Conservation (phyloP, 2,329 filamentous ascomycete genomes). For the Aspergillus sergii region DNA sequence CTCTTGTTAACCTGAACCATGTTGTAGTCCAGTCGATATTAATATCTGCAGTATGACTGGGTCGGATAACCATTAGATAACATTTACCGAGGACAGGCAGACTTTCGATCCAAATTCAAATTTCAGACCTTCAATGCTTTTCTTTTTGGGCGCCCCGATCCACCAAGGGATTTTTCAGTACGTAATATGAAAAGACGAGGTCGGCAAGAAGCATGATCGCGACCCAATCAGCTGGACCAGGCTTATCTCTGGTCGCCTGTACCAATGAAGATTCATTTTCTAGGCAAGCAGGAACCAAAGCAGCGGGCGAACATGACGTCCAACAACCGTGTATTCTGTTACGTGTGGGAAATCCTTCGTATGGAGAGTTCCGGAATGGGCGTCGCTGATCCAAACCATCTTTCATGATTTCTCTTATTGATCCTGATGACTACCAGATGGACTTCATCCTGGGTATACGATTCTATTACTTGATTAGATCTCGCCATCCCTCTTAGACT, state of each 20-base stretch:
- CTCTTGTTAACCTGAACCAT: neutral
- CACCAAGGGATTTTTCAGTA: slow-evolving; percentile 25
- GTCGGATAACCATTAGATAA: slow-evolving; percentile 3
- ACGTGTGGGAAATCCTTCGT: slow-evolving; percentile 29
- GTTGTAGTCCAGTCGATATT: neutral
- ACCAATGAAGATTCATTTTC: slow-evolving; percentile 2
- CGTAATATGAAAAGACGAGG: slow-evolving; percentile 34
- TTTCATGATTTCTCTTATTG: slow-evolving; percentile 19
- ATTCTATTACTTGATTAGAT: slow-evolving; percentile 11
- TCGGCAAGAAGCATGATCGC: slow-evolving; percentile 18
- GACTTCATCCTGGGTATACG: slow-evolving; percentile 3
- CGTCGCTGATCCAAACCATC: slow-evolving; percentile 14
- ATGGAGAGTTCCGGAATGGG: slow-evolving; percentile 18
- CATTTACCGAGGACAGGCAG: neutral
- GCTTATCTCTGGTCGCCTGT: slow-evolving; percentile 32
- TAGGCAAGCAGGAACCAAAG: slow-evolving; percentile 12
- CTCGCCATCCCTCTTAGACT: neutral
- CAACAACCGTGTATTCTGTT: slow-evolving; percentile 27
- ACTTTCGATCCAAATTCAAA: neutral
- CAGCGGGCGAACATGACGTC: slow-evolving; percentile 11
- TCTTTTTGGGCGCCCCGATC: neutral
- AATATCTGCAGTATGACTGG: neutral
- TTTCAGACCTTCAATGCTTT: neutral
- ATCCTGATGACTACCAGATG: slow-evolving; percentile 19
- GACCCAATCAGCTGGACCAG: slow-evolving; percentile 31